phyloP scores from a whole-genome alignment of 2,329 filamentous ascomycete genomes.

The Arthroderma sp. region DNA sequence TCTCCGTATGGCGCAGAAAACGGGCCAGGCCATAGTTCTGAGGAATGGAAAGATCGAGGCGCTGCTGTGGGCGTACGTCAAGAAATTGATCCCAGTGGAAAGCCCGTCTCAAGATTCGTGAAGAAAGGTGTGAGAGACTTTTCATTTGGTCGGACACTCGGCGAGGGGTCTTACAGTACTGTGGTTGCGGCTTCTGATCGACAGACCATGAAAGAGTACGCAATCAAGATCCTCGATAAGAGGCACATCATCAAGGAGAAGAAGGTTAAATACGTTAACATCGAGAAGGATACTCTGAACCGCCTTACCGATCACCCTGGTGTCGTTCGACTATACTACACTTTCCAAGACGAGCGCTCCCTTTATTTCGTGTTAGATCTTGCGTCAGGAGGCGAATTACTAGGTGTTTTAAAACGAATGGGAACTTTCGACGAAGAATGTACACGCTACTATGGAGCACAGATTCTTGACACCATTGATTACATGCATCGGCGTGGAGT shows the following conservation, averaged over 20 bases:
- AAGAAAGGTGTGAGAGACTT: conserved; percentile 98
- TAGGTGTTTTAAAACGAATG: conserved; percentile 87
- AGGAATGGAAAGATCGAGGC: conserved; percentile 92
- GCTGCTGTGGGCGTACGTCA: conserved; percentile 73
- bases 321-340: conserved; percentile 94
- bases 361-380: conserved; percentile 94
- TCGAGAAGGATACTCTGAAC: conserved; percentile 96
- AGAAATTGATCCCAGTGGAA: conserved; percentile 74
- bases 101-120: conserved; percentile 65
- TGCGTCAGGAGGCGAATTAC: conserved; percentile 78
- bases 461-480: conserved; percentile 90
- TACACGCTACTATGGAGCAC: conserved; percentile 82
- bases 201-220: conserved; percentile 89
- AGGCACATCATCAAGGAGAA: conserved; percentile 99
- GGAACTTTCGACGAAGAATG: conserved; percentile 92
- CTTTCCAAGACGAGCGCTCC: conserved; percentile 91
- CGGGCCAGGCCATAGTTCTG: conserved; percentile 52
- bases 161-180: conserved; percentile 95
- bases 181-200: conserved; percentile 87
- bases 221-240: conserved; percentile 96
- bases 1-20: conserved; percentile 44
- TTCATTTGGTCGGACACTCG: conserved; percentile 76
- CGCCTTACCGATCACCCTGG: conserved; percentile 91
- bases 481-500: conserved; percentile 97
- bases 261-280: conserved; percentile 99